Base-by-base conservation (phyloP, 176 grass and related monocot species). In the Oryza australiensis region DNA sequence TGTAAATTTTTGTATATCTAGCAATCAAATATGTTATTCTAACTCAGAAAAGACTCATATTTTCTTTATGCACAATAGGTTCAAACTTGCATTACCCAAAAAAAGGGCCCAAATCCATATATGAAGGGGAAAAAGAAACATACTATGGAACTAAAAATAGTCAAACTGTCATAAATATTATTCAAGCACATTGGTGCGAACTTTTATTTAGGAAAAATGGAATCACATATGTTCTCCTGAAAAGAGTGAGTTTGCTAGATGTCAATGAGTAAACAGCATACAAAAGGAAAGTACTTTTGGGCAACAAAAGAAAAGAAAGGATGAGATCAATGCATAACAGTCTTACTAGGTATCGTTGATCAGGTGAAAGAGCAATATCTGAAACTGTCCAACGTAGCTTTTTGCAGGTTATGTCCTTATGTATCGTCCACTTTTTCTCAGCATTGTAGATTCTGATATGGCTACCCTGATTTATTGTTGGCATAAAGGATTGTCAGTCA, bases 361-460 rank as follows among this genome's bases (percentile, higher is more conserved):
- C 88, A 62, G 88, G 88, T 83, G 91, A 94, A 75, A 94, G 78
- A 62, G 85, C 73, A 26, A 86, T 88, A 74, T 94, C 91, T 9
- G 91, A 88, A 53, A 94, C 79, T n/a, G 91, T 94, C 91, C 91
- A 94, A 45, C 62, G 68, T 64, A 94, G 87, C 74, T 70, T 83
- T 78, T 37, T 80, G 74, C 88, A 88, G 81, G 68, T 90, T 42
- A 94, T 90, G 51, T 94, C 82, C 35, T 94, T 94, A 24, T 83
- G 68, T 66, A 94, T 77, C 64, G 86, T 88, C 93, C 90, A 95
- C n/a, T 64, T 68, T 4, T 86, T 84, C n/a, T 90, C 85, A 41
- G 87, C 90, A 53, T 92, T 77, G 28, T 90, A 95, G 71, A 95
- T 74, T 75, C 82, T 80, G 81, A 95, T 95, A 9, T 43, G 90